Base-by-base conservation (phyloP, 2,329 filamentous ascomycete species). In the Fonsecaea pedrosoi region DNA sequence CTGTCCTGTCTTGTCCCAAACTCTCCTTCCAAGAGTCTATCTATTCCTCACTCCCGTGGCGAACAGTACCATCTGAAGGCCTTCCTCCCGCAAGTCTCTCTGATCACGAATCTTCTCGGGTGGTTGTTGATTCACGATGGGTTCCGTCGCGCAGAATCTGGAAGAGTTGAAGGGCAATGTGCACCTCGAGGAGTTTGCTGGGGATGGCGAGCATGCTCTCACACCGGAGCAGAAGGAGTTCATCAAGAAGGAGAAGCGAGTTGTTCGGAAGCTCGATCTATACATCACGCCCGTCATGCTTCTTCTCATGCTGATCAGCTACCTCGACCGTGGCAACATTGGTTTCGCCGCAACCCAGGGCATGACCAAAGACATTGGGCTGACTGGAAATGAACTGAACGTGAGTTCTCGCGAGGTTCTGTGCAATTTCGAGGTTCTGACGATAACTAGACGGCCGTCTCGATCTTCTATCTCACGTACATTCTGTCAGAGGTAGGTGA, bases 301-400 rank as follows among this genome's bases (percentile, higher is more conserved):
- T 6, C 76, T 94, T 64, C 83, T 97, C 15, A 97, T 94, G 76
- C 86, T 95, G 82, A 82, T 97, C 69, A 90, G 89, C 70, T 96
- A 96, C 75, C 79, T 96, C 71, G 93, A 96, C 77, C 85, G 93
- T 72, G 94, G 91, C 84, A 83, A 86, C 74, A 85, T 86, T 70
- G 86, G 86, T 54, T 88, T 88, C 75, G 86, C 86, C 18, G 83
- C 82, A 64, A 84, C 88, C 57, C 81, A 80, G 34, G 78, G 79
- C 56, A 82, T 84, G 79, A 79, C 80, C 2, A 75, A 78, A 42
- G 82, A 80, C 65, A 82, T 84, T 53, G 72, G 75, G 30, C 78
- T 80, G 9, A 77, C 77, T 0, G 72, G 73, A 8, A 74, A 75
- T 37, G 74, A 83, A 66, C 83, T 81, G 71, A 81, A 78, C 12